Evolutionary conservation across 148 eudicot genomes (phyloP), one percentile per base, ranked within the genome.

Genomic region (Rhododendron mucronatum): DNA sequence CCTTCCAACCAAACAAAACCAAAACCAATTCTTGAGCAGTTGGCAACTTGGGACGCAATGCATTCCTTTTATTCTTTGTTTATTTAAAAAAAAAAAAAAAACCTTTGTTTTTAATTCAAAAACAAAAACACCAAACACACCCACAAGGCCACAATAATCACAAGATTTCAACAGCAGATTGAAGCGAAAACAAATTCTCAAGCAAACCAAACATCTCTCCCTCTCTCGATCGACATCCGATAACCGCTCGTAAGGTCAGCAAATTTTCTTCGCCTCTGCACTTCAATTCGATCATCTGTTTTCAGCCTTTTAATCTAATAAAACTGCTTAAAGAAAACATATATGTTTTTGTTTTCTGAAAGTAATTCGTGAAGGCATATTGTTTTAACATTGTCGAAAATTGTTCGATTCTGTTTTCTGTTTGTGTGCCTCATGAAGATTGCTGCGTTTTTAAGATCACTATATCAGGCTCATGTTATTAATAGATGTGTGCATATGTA

Each of bases 1-100:
- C 76, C 76, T 71, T 71, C 33, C 76, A 71, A 71, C 76, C 76
- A 71, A 71, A 71, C 41, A 71, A 67, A 90, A 90, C 84, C 61
- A 67, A 90, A 90, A 82, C 61, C 91, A 86, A 86, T 91, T 87
- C 88, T 87, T 88, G 85, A 82, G 76, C 83, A 15, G 82, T 87
- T 89, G 86, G 86, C 91, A 90, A 90, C 91, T 91, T 89, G 88
- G 78, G 85, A 63, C 76, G 59, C 88, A 84, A 84, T 85, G 69
- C 85, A 86, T 83, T 14, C 61, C 37, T 14, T 37, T 45, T 45
- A 75, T 84, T 74, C 86, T 20, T 84, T 84, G 47, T 50, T 84
- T 35, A 7, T 63, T 63, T 63, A 61, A 53, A 14, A 53, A 13
- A 2, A 14, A 13, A 4, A 14, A 4, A 14, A 53, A 53, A 13